These are phyloP conservation scores for Eucalyptus victrix DNA, from an alignment of 345 rosid species.

Conservation along the genomic window DNA sequence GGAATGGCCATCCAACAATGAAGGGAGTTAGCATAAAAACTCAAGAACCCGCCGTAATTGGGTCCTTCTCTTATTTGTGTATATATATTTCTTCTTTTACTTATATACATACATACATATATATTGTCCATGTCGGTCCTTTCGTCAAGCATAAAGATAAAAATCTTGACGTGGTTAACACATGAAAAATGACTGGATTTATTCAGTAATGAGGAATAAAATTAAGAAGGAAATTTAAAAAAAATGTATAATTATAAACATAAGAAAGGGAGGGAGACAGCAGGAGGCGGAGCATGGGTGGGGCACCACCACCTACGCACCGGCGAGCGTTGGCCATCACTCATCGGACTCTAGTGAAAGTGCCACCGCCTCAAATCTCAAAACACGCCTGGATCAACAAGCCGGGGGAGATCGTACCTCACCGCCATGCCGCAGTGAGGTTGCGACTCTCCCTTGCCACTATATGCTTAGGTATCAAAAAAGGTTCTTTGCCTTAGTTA, in stretches of 20 bases:
- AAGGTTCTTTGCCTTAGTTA: background rate
- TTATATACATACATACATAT: no score
- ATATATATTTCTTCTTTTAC: no score
- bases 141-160: background rate
- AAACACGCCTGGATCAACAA: background rate
- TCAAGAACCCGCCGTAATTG: no score
- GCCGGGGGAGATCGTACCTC: background rate
- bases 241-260: background rate
- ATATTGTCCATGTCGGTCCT: background rate
- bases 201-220: background rate
- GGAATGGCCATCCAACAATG: no score
- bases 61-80: no score
- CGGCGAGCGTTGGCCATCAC: background rate
- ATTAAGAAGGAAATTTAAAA: accelerated
- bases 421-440: background rate
- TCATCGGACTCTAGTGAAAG: background rate
- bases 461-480: background rate
- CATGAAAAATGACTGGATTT: background rate
- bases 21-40: no score
- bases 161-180: background rate
- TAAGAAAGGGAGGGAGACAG: background rate
- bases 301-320: background rate
- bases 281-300: background rate
- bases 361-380: background rate
- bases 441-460: background rate